Conservation (phyloP, 805 yeast genomes). For the Hanseniaspora thailandica region DNA sequence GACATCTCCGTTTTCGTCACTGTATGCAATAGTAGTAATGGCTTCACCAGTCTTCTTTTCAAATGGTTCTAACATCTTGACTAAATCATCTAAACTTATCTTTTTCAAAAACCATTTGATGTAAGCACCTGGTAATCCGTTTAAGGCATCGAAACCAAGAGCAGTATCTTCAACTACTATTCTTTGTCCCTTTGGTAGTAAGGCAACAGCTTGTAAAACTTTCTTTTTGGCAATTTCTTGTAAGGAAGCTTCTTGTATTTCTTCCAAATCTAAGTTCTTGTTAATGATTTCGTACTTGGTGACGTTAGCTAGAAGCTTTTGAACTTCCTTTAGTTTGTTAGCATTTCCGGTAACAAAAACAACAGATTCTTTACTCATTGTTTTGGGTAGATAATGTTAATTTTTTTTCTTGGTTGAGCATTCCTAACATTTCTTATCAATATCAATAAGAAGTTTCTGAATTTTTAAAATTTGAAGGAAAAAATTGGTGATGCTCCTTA, state of each 20-base stretch:
- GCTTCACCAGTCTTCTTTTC: slow-evolving; percentile 80
- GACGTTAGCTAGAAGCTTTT: slow-evolving; percentile 44
- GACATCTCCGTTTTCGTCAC: slow-evolving; percentile 75
- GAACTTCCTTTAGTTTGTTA: slow-evolving; percentile 77
- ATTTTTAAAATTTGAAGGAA: too few species aligned
- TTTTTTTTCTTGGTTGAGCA: too few species aligned
- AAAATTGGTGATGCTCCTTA: too few species aligned
- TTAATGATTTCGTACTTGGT: slow-evolving; percentile 37
- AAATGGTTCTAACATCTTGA: slow-evolving; percentile 65
- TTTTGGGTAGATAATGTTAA: background rate
- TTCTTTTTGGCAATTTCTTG: slow-evolving; percentile 73
- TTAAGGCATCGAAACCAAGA: slow-evolving; percentile 66
- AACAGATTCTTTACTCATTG: slow-evolving; percentile 26
- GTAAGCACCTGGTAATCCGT: slow-evolving; percentile 88
- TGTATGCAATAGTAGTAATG: slow-evolving; percentile 82
- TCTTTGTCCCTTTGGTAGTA: slow-evolving; percentile 48
- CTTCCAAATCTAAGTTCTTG: slow-evolving; percentile 68
- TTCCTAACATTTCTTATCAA: too few species aligned
- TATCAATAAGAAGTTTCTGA: too few species aligned
- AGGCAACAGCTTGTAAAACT: slow-evolving; percentile 57
- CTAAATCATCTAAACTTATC: slow-evolving; percentile 66
- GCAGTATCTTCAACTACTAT: slow-evolving; percentile 94
- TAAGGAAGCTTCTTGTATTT: slow-evolving; percentile 74
- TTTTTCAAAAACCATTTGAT: slow-evolving; percentile 80
- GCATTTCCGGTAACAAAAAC: slow-evolving; percentile 81